Percentiles rank a stretch among this genome's conserved stretches.
These are phyloP conservation scores for Hygrocybe punicea DNA, from an alignment of 768 basidiomycete genomes.

Conservation along the genomic window DNA sequence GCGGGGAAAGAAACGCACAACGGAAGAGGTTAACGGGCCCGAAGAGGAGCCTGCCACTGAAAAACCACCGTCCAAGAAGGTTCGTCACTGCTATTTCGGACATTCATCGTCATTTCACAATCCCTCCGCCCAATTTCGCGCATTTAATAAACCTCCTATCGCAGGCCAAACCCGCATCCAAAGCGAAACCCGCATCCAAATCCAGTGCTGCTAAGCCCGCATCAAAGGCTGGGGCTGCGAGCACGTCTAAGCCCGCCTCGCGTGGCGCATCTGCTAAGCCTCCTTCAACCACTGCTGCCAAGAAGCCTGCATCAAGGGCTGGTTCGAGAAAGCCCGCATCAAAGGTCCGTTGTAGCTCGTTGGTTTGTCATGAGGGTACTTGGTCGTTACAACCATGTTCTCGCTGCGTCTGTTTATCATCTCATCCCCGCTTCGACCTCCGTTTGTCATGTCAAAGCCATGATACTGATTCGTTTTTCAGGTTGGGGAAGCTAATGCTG, in stretches of 20 bases:
- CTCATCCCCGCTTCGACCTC: slow-evolving; percentile 8
- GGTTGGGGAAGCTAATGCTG: slow-evolving; percentile 39
- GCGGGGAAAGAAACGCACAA: slow-evolving; percentile 22
- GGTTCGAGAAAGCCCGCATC: slow-evolving; percentile 42
- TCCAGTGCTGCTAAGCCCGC: slow-evolving; percentile 33
- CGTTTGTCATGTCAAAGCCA: slow-evolving; percentile 14
- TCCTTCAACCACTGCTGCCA: slow-evolving; percentile 32
- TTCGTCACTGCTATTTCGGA: slow-evolving; percentile 20
- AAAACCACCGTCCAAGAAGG: slow-evolving; percentile 65
- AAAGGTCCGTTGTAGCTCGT: slow-evolving; percentile 41
- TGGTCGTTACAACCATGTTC: not conserved
- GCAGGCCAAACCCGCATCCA: slow-evolving; percentile 38
- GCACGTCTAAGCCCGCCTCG: slow-evolving; percentile 29
- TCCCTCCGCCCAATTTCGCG: not conserved
- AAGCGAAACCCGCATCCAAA: slow-evolving; percentile 43
- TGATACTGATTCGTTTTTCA: slow-evolving; percentile 21
- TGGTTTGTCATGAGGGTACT: slow-evolving; percentile 3
- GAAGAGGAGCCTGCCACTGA: slow-evolving; percentile 31
- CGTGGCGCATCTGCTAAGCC: slow-evolving; percentile 37
- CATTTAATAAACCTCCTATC: not conserved
- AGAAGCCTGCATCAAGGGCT: slow-evolving; percentile 30
- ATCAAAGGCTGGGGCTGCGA: slow-evolving; percentile 29
- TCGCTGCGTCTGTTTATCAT: slow-evolving; percentile 15
- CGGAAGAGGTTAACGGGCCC: slow-evolving; percentile 38
- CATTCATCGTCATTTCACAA: not conserved